Base-by-base conservation (phyloP, 306 rosid genomes). In the Trifolium repens region DNA sequence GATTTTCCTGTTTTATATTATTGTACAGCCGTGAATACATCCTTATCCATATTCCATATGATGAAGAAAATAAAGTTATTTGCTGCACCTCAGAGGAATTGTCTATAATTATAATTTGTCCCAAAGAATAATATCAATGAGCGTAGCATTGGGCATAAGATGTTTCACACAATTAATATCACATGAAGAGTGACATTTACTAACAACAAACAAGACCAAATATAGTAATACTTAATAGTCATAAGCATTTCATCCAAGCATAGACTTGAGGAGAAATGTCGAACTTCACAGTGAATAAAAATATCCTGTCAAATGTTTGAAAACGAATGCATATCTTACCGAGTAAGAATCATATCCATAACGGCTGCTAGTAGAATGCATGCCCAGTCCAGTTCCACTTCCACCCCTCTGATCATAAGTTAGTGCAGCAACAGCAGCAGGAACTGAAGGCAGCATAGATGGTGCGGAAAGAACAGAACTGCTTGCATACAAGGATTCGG, bases 371-470 rank as follows among this genome's bases (percentile, higher is more conserved):
- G 97, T 89, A 79, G 99, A 84, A 84, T 81, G 85, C 85, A 81
- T 83, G 66, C 99, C 93, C 81, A 96, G 63, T 65, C 93, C 90
- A 84, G 89, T 73, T 80, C 93, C 89, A 87, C 84, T 87, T 69
- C 93, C 99, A 37, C 80, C 71, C 89, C 96, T 90, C 78, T 90
- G 99, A 83, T 90, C 97, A 87, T 88, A 96, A 76, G 84, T 87
- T 80, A 89, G 39, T 4, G 98, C 72, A 71, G 96, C 16, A 46
- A 14, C 52, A 72, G 88, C 79, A 53, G 91, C 76, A 61, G 96
- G 86, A 60, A 81, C 81, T 40, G 97, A 87, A 84, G 98, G 89
- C 76, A 86, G 68, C 75, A 90, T 73, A 72, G 98, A 83, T 17
- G 92, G 88, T 82, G 87, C 69, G 3, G 99, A 82, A 54, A 88